Base-by-base conservation (phyloP, 2,329 filamentous ascomycete genomes). In the Metarhizium robertsii region DNA sequence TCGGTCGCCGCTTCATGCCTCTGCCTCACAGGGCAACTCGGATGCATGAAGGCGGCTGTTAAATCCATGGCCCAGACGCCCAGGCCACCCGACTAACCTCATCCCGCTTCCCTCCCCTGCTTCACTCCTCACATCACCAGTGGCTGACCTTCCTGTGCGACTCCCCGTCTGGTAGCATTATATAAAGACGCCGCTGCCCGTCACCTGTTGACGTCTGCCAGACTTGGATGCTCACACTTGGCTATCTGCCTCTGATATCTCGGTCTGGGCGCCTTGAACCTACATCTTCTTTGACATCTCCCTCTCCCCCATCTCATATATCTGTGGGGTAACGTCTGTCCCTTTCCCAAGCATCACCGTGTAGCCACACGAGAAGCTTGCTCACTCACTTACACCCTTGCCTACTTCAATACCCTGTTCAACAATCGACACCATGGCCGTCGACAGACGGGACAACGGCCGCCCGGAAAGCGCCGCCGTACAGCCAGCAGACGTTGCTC, bases 401-500 rank as follows among this genome's bases (percentile, higher is more conserved):
- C 16, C 16, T 14, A 36, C 34, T 8, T 13, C 2, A 36, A 36
- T 25, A 25, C 25, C 25, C 34, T 36, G 34, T 36, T 8, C 34
- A 36, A 13, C 2, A 20, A 45, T 45, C 45, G 45, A 30, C 18
- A 30, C 20, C 45, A 48, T 48, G 45, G 45, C 45, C 7, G 20
- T 18, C 25, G 14, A 30, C 10, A 30, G 5, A 18, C 18, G 16
- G 6, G 10, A 48, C 14, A 16, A 30, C 25, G 10, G 10, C 6
- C 43, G 5, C 13, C 16, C 8, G 20, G 45, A 20, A 11, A 30
- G 7, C 6, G 7, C 7, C 18, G 25, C 20, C 32, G n/a, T 46
- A n/a, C 53, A 54, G 51, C 43, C 55, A 18, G 46, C 55, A 40
- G 55, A 61, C 52, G 59, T 61, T 18, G 25, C 10, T 29, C 47